Conservation (phyloP, 179 eudicot species). For the Drosera spatulata region DNA sequence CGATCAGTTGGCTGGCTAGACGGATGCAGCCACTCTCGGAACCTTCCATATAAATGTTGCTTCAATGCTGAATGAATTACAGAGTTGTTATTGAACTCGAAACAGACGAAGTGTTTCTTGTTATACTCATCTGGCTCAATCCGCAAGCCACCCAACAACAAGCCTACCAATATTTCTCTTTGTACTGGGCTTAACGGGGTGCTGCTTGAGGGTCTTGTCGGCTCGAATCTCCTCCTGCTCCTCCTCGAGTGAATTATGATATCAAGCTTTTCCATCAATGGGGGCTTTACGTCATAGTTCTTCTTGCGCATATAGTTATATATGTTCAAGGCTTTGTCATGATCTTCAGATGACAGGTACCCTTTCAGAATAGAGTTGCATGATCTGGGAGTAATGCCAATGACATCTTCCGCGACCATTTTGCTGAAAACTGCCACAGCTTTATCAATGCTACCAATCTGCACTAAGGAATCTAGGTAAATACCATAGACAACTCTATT, state of each 20-base stretch:
- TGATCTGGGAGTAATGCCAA: slow-evolving; percentile 53
- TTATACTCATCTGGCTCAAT: slow-evolving; percentile 37
- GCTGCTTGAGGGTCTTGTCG: slow-evolving; percentile 10
- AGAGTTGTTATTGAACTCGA: slow-evolving; percentile 49
- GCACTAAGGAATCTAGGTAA: slow-evolving; percentile 73
- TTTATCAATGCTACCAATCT: slow-evolving; percentile 34
- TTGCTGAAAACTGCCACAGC: slow-evolving; percentile 70
- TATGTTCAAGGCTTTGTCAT: slow-evolving; percentile 49
- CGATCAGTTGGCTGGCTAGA: slow-evolving; percentile 20
- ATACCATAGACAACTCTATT: slow-evolving; percentile 47
- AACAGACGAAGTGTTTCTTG: slow-evolving; percentile 32
- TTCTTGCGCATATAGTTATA: slow-evolving; percentile 61
- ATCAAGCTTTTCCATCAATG: slow-evolving; percentile 59
- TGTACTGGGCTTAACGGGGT: slow-evolving; percentile 69
- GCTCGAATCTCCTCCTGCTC: slow-evolving; percentile 30
- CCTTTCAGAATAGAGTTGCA: slow-evolving; percentile 64
- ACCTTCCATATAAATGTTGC: slow-evolving; percentile 51
- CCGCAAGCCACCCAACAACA: slow-evolving; percentile 70
- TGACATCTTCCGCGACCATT: slow-evolving; percentile 51
- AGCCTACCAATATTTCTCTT: slow-evolving; percentile 75
- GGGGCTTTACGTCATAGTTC: slow-evolving; percentile 49
- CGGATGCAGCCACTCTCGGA: slow-evolving; percentile 70
- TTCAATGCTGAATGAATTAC: slow-evolving; percentile 42
- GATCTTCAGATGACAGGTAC: slow-evolving; percentile 36
- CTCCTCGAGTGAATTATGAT: slow-evolving; percentile 15